Base-by-base conservation (phyloP, 805 yeast genomes). In the Lipomyces yamadae region DNA sequence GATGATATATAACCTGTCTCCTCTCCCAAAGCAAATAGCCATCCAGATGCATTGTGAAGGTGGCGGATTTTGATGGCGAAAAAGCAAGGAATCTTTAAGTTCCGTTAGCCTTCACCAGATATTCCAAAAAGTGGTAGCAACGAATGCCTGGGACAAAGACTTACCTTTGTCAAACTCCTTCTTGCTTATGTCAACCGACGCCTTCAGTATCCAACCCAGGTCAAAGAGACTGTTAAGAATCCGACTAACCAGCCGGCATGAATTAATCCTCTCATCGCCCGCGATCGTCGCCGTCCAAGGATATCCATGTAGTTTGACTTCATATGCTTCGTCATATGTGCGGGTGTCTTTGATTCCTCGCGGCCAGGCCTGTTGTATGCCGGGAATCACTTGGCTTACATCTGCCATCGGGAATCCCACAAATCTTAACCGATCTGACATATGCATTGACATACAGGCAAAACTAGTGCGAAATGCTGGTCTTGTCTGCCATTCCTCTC, bases 161-260 rank as follows among this genome's bases (percentile, higher is more conserved):
- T 24, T 52, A 52, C 55, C 55, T 52, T 52, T 52, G 55, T 52
- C 55, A 52, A 5, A 52, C 33, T 52, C 55, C 55, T 52, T 52
- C 55, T 52, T 52, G 29, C 55, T 52, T 52, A 52, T 52, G 55
- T 52, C 55, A 29, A 52, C 55, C 13, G 55, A 18, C 29, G 55
- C 55, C n/a, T 52, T 5, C n/a, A 52, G 33, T 24, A 52, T 3
- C 55, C 55, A 52, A n/a, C 55, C 55, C 34, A 52, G 6, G 33
- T 52, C 55, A 34, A 52, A 52, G 11, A 52, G 55, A 52, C 55
- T 34, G 18, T 24, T 10, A 24, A 52, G 55, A 34, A 52, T 52
- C 32, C 29, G 34, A 52, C 55, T 29, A 52, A 52, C 2, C 32
- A 52, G 35, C n/a, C 55, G 55, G 55, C 55, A 34, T 52, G 55